These are phyloP conservation scores for Geranomyces variabilis DNA, from an alignment of 192 early-diverging fungal genomes.

Conservation along the genomic window DNA sequence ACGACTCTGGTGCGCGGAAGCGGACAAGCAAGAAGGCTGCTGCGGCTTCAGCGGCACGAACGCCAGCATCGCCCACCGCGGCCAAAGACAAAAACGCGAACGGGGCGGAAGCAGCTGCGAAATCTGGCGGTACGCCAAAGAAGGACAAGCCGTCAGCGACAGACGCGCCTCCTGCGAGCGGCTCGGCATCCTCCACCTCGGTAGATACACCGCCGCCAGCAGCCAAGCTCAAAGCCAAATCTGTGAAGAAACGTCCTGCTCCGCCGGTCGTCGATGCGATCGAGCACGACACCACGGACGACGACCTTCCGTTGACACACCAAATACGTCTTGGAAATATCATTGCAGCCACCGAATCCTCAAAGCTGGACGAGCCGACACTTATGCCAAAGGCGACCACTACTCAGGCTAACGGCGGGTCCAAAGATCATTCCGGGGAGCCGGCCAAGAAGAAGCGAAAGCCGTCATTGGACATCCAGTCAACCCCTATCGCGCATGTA, in stretches of 20 bases:
- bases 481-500: not conserved
- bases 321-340: not conserved
- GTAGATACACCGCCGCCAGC: no score
- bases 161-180: no score
- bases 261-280: not conserved
- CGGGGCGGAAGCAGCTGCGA: not conserved
- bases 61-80: not conserved
- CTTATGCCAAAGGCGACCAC: no score
- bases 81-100: constrained; percentile 6
- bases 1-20: not conserved
- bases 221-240: no score
- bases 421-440: not conserved
- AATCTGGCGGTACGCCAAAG: not conserved
- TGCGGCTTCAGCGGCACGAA: not conserved
- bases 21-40: constrained; percentile 12
- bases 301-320: constrained; percentile 10
- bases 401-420: no score
- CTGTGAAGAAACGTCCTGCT: no score
- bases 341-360: not conserved
- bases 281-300: constrained; percentile 6
- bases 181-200: no score
- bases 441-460: constrained; percentile 21
- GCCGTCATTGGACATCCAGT: not conserved
- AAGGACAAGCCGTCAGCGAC: not conserved
- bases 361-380: no score